A percentile compares a stretch with the other conserved stretches of the same genome.
Evolutionary conservation across 2,329 filamentous ascomycete species (phyloP).

Genomic region (Clarireedia monteithiana): DNA sequence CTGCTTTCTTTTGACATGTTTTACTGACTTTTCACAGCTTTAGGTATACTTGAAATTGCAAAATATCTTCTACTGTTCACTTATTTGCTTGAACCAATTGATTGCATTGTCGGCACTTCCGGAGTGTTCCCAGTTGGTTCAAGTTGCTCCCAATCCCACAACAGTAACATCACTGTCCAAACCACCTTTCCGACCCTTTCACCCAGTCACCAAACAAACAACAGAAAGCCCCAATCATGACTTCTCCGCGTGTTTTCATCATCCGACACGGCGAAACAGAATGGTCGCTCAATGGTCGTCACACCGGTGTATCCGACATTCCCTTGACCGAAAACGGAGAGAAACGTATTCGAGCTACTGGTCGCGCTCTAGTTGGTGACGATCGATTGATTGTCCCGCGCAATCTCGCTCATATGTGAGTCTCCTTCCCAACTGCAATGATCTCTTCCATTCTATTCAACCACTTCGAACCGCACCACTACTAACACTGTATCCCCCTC

Average conservation of each 20-base stretch:
- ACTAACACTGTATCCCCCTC: neutral
- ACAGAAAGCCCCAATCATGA: conserved; percentile 15
- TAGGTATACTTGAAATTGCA: no score
- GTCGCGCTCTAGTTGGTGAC: conserved; percentile 72
- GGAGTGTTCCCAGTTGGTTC: no score
- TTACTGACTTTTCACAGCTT: no score
- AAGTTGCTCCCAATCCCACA: no score
- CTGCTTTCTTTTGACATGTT: no score
- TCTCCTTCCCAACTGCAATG: no score
- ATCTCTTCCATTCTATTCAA: no score
- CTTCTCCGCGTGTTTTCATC: conserved; percentile 68
- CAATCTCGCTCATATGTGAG: conserved; percentile 76
- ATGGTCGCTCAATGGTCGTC: conserved; percentile 81
- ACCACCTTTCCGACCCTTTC: neutral
- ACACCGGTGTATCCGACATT: conserved; percentile 83
- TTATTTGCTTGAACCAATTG: no score
- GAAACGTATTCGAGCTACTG: conserved; percentile 67
- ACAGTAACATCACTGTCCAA: neutral
- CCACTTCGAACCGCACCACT: no score
- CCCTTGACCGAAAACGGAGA: conserved; percentile 76
- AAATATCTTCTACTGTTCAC: no score
- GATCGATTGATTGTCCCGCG: conserved; percentile 78
- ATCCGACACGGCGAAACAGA: conserved; percentile 90
- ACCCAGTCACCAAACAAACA: neutral
- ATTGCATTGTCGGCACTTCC: no score